Base-by-base conservation (phyloP, 73 alveolate species). In the Diophrys appendiculata region DNA sequence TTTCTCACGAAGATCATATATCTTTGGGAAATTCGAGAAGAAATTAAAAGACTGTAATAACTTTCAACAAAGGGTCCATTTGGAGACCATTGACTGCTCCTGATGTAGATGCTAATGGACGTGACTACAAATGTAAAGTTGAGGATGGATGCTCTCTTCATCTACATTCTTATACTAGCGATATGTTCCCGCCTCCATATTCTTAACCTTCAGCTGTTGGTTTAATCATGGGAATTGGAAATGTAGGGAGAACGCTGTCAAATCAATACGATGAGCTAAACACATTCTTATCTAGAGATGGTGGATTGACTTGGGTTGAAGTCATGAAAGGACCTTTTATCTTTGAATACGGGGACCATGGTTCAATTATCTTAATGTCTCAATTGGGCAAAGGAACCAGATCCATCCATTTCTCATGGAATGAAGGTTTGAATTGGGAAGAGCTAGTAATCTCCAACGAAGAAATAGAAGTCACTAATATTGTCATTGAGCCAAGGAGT, bases 331-430 rank as follows among this genome's bases (percentile, higher is more conserved):
- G 98, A 2, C 78, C 97, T 30, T 89, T 79, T 65, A 93, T 96
- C 32, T 96, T 91, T 83, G 99, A 96, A 84, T 81, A 90, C 3
- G 99, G 98, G 0, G 98, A 96, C 83, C 99, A 96, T 78, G 99
- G 98, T 11, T 97, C 95, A 2, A 56, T 95, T 11, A 78, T 95
- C 14, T 92, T 95, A 32, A 84, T 93, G 87, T 98, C 99, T 0
- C 87, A 87, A 25, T 90, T 83, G 76, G 73, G 83, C 70, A 69
- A 81, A 26, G 85, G 90, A 35, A 90, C 98, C 13, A 83, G 87
- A 27, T 74, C 43, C 0, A 64, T 94, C n/a, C 69, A 67, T 23
- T 94, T 83, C 89, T 72, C 97, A 25, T 83, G 91, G 93, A 79
- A 94, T 76, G 94, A 93, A 72, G 99, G 99, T 5, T 29, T 52